phyloP scores from a whole-genome alignment of 352 stramenopile genomes.

The Phytophthora pini region DNA sequence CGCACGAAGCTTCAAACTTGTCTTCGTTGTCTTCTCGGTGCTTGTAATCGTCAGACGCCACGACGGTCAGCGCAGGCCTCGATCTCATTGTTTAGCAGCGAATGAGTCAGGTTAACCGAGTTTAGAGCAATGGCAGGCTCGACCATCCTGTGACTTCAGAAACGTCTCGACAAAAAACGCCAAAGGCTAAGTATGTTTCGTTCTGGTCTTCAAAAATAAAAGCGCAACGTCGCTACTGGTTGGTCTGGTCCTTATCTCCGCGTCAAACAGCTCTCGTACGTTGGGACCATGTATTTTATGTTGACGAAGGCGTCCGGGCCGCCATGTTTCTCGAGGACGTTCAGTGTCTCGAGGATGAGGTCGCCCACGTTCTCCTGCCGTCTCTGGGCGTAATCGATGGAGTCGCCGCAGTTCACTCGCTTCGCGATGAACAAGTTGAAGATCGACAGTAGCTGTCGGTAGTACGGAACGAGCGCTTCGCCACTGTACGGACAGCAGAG shows the following conservation, averaged over 20 bases:
- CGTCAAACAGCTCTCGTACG: constrained; percentile 92
- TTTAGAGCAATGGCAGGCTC: constrained; percentile 6
- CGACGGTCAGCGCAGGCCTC: constrained; percentile 24
- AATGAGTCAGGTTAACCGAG: not conserved
- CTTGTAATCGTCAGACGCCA: constrained; percentile 28
- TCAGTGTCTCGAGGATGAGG: constrained; percentile 90
- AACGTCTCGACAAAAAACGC: not conserved
- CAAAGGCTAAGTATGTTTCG: constrained; percentile 24
- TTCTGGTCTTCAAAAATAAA: constrained; percentile 31
- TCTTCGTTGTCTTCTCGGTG: constrained; percentile 35
- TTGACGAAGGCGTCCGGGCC: constrained; percentile 92
- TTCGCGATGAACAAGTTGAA: constrained; percentile 94
- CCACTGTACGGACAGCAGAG: constrained; percentile 77
- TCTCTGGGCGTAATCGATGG: constrained; percentile 93
- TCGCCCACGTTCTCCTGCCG: constrained; percentile 90
- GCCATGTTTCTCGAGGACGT: constrained; percentile 88
- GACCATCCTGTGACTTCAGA: not conserved
- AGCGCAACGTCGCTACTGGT: constrained; percentile 1
- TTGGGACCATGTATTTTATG: constrained; percentile 98
- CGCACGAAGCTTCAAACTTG: constrained; percentile 67
- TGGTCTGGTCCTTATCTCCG: constrained; percentile 18
- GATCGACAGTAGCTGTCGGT: constrained; percentile 91
- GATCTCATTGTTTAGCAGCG: constrained; percentile 17
- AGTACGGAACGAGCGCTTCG: constrained; percentile 92
- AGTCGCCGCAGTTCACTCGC: constrained; percentile 92